phyloP scores from a whole-genome alignment of 2,329 filamentous ascomycete species.

The Colletotrichum eremochloae region DNA sequence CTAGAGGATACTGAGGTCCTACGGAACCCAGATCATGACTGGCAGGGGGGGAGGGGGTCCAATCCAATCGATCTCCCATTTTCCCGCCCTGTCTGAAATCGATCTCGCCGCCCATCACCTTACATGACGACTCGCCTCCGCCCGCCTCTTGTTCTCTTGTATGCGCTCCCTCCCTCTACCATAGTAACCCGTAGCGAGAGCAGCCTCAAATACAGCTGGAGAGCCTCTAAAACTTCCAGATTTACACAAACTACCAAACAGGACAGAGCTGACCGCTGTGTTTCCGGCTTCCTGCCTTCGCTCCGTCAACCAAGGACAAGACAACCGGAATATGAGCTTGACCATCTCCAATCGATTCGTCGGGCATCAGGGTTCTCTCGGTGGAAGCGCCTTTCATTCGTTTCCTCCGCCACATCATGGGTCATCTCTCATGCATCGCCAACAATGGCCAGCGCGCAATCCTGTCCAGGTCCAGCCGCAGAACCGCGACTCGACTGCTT shows the following conservation, averaged over 20 bases:
- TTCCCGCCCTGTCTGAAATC: conserved; percentile 32
- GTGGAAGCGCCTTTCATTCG: conserved; percentile 29
- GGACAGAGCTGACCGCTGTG: neutral
- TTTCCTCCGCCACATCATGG: conserved; percentile 37
- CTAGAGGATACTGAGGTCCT: conserved; percentile 3
- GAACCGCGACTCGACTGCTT: conserved; percentile 22
- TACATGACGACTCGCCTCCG: conserved; percentile 34
- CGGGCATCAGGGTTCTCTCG: conserved; percentile 38
- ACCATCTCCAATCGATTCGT: conserved; percentile 35
- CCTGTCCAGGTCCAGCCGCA: conserved; percentile 27
- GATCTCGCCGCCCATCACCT: conserved; percentile 25
- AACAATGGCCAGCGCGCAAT: conserved; percentile 36
- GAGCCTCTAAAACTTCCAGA: neutral
- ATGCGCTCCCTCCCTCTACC: conserved; percentile 19
- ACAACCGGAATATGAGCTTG: conserved; percentile 38
- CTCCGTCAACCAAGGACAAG: conserved; percentile 3
- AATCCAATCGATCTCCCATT: conserved; percentile 22
- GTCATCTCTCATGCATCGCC: conserved; percentile 35
- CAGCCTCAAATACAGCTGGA: conserved; percentile 1
- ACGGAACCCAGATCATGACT: conserved; percentile 29
- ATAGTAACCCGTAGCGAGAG: conserved; percentile 23
- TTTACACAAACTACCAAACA: conserved; percentile 12
- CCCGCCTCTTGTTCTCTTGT: conserved; percentile 4
- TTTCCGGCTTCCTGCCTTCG: conserved; percentile 1
- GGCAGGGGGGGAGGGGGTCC: conserved; percentile 6